Conservation (phyloP, 2,329 filamentous ascomycete genomes). For the Thelonectria olida region DNA sequence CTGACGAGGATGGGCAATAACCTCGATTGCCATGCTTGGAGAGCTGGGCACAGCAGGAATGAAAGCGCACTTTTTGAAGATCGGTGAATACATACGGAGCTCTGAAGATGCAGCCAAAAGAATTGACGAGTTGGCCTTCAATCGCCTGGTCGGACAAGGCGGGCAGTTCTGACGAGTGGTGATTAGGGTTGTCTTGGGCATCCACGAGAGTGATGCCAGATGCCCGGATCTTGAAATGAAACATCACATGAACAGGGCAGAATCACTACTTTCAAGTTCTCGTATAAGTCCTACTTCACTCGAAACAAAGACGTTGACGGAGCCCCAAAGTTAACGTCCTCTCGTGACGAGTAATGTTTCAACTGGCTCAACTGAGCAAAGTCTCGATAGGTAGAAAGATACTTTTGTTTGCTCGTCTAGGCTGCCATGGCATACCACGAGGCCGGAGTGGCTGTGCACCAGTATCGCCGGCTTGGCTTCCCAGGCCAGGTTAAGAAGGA, state of each 20-base stretch:
- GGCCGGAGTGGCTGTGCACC: constrained; percentile 21
- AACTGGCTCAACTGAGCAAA: background rate
- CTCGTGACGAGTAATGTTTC: background rate
- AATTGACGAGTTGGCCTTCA: background rate
- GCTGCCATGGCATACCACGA: constrained; percentile 14
- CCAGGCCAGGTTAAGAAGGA: background rate
- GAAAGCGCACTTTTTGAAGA: background rate
- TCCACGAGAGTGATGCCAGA: background rate
- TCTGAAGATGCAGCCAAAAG: background rate
- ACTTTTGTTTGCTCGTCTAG: constrained; percentile 4
- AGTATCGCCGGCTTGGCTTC: constrained; percentile 16
- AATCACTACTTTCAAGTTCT: background rate
- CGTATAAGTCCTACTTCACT: background rate
- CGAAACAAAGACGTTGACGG: background rate
- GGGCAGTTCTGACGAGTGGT: background rate
- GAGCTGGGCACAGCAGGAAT: no score
- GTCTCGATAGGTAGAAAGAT: constrained; percentile 8
- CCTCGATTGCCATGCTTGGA: no score
- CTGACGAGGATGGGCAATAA: no score
- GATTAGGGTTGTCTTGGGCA: background rate
- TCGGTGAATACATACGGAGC: background rate
- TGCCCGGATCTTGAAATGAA: background rate
- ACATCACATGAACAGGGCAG: constrained; percentile 5
- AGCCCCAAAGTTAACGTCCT: background rate
- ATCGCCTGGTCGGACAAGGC: background rate